phyloP scores from a whole-genome alignment of 331 rosid species.

The Malus hybrid region DNA sequence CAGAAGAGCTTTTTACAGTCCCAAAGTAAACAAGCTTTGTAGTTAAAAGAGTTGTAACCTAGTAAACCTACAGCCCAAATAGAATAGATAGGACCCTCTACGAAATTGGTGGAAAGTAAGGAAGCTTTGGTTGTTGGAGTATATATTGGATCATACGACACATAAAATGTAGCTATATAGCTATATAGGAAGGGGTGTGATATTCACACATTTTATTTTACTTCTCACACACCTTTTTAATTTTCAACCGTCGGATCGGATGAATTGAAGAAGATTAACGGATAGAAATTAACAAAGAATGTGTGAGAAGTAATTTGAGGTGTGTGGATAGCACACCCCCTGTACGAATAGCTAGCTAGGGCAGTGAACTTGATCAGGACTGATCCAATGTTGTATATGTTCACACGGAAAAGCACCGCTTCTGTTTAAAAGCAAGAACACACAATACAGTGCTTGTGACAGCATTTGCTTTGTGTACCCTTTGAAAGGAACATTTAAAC shows the following conservation, averaged over 20 bases:
- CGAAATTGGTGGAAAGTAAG: not conserved
- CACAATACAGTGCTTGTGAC: slow-evolving; percentile 11
- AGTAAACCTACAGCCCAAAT: slow-evolving; percentile 20
- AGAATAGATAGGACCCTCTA: slow-evolving; percentile 16
- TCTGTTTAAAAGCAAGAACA: not conserved
- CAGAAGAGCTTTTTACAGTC: slow-evolving; percentile 32
- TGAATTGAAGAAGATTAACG: too few relatives aligned
- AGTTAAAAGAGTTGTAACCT: slow-evolving; percentile 41
- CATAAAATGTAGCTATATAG: not conserved
- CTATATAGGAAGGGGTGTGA: too few relatives aligned
- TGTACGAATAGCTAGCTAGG: not conserved
- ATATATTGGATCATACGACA: not conserved
- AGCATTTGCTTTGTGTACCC: slow-evolving; percentile 23
- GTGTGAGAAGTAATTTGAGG: too few relatives aligned
- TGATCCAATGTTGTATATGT: not conserved
- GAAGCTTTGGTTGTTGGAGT: not conserved
- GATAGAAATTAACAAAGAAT: too few relatives aligned
- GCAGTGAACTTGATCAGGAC: not conserved
- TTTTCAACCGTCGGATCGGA: too few relatives aligned
- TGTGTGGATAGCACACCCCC: too few relatives aligned
- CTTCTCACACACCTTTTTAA: too few relatives aligned
- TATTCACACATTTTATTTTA: too few relatives aligned
- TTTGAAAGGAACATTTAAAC: slow-evolving; percentile 21
- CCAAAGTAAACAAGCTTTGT: slow-evolving; percentile 30
- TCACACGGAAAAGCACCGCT: not conserved